These are phyloP conservation scores for Fragaria iinumae DNA, from an alignment of 306 rosid species.

Conservation along the genomic window DNA sequence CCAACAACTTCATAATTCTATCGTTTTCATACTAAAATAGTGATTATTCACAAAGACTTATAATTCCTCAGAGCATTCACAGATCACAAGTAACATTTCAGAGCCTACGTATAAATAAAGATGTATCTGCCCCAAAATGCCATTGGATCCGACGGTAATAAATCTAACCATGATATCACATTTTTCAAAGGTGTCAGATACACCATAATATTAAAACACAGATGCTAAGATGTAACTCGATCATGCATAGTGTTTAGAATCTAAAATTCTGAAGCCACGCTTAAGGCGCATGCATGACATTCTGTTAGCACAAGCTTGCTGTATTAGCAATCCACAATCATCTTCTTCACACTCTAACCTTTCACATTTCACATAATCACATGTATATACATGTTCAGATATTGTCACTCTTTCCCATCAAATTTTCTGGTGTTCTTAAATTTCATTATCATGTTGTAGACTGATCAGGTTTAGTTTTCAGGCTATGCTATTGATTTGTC, in stretches of 20 bases:
- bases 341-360: slow-evolving; percentile 13
- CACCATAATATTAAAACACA: neutral
- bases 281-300: slow-evolving; percentile 48
- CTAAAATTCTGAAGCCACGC: slow-evolving; percentile 19
- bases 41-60: slow-evolving; percentile 11
- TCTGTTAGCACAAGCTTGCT: slow-evolving; percentile 33
- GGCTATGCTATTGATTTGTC: neutral
- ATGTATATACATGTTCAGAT: slow-evolving; percentile 13
- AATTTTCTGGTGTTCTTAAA: neutral
- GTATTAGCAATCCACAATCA: slow-evolving; percentile 37
- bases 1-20: neutral
- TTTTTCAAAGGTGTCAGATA: slow-evolving; percentile 7
- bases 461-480: neutral
- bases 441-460: neutral
- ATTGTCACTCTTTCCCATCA: slow-evolving; percentile 14
- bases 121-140: slow-evolving; percentile 28
- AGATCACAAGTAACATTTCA: neutral
- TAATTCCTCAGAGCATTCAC: slow-evolving; percentile 10
- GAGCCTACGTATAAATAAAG: slow-evolving; percentile 9
- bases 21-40: neutral
- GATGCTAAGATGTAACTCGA: neutral
- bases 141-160: slow-evolving; percentile 49
- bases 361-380: slow-evolving; percentile 2
- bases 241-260: neutral
- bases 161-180: slow-evolving; percentile 21